Evolutionary conservation across 116 monocot species (phyloP).

Genomic region (Zostera marina): DNA sequence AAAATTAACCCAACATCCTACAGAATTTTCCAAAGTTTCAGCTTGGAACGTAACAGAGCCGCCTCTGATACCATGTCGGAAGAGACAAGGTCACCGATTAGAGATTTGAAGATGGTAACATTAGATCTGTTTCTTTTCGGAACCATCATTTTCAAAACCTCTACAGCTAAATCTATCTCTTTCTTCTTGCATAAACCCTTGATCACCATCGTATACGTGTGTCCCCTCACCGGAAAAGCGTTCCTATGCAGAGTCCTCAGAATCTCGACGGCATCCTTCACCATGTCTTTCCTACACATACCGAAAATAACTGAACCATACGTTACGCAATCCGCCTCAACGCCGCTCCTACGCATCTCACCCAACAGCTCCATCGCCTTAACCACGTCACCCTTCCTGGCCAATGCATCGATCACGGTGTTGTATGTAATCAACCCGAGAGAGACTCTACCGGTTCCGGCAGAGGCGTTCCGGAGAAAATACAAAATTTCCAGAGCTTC

Average conservation of each 20-base stretch:
- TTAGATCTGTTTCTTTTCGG: constrained; percentile 17
- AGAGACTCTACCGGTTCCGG: constrained; percentile 14
- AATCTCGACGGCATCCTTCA: constrained; percentile 39
- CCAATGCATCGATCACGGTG: constrained; percentile 60
- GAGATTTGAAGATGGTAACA: constrained; percentile 24
- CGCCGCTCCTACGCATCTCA: constrained; percentile 50
- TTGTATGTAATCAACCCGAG: constrained; percentile 61
- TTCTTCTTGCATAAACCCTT: constrained; percentile 44
- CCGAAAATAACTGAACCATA: constrained; percentile 66
- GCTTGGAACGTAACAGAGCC: constrained; percentile 20
- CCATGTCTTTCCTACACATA: constrained; percentile 47
- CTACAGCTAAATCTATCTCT: constrained; percentile 26
- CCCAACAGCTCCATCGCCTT: constrained; percentile 47
- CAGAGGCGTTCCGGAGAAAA: constrained; percentile 25
- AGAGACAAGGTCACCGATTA: constrained; percentile 35
- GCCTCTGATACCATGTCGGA: constrained; percentile 44
- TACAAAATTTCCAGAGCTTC: constrained; percentile 41
- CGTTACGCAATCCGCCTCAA: constrained; percentile 55
- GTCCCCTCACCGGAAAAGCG: constrained; percentile 32
- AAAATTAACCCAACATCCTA: too few relatives aligned
- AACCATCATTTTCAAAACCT: constrained; percentile 49
- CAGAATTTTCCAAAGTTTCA: constrained; percentile 38
- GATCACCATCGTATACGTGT: constrained; percentile 41
- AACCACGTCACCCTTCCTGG: constrained; percentile 46
- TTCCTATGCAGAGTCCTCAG: constrained; percentile 31